Conservation (phyloP, 2,329 filamentous ascomycete genomes). For the Botrytis squamosa region DNA sequence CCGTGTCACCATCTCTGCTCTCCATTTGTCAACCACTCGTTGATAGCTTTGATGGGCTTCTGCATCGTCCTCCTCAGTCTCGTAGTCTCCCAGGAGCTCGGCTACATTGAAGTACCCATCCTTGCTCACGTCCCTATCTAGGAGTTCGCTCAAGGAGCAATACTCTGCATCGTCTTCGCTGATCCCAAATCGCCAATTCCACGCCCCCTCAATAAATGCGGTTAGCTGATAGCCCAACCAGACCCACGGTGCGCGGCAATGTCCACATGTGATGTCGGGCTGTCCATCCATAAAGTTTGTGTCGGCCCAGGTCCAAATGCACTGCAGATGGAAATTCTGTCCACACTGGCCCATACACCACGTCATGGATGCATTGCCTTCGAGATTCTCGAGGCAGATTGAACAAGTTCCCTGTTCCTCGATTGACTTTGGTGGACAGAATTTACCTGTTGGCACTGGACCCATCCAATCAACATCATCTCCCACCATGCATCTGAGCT, state of each 20-base stretch:
- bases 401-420: background rate
- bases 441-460: background rate
- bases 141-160: background rate
- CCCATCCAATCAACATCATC: background rate
- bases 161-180: fast-evolving
- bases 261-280: background rate
- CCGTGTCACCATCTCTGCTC: background rate
- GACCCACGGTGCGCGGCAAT: background rate
- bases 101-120: background rate
- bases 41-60: background rate
- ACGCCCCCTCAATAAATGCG: background rate
- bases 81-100: background rate
- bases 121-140: background rate
- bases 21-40: background rate
- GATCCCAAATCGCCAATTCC: background rate
- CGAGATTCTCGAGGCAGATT: background rate
- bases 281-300: background rate
- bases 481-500: background rate
- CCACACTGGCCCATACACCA: background rate
- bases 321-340: background rate
- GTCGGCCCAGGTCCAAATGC: background rate
- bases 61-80: too few relatives aligned
- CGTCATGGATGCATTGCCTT: too few relatives aligned
- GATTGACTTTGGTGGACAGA: background rate
- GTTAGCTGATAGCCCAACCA: background rate